A percentile compares a stretch with the other conserved stretches of the same genome.
Evolutionary conservation across 1,284 basidiomycete species (phyloP).

Genomic region (Trichosporon inkin): DNA sequence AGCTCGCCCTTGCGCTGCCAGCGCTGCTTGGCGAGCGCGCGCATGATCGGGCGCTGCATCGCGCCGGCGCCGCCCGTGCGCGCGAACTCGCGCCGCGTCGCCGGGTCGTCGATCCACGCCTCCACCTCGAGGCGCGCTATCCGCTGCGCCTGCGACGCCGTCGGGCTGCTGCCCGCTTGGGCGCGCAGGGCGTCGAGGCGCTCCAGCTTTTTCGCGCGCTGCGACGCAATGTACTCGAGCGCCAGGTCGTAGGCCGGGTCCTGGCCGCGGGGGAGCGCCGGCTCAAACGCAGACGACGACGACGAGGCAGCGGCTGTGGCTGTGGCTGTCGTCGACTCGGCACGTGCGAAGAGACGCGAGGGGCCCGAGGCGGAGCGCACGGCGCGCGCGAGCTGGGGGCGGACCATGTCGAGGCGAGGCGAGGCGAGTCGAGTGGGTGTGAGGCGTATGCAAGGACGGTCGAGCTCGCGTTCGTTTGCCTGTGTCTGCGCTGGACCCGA

Average conservation of each 20-base stretch:
- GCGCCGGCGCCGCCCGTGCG: constrained; percentile 42
- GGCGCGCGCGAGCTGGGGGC: constrained; percentile 20
- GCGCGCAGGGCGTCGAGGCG: constrained; percentile 9
- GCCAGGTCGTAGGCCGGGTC: constrained; percentile 48
- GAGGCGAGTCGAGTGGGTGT: not conserved
- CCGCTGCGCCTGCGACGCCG: constrained; percentile 15
- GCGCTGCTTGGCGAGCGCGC: constrained; percentile 72
- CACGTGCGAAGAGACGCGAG: constrained; percentile 19
- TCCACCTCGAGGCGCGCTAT: constrained; percentile 40
- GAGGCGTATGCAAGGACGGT: not conserved
- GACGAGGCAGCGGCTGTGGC: constrained; percentile 17
- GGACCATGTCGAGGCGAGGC: constrained; percentile 12
- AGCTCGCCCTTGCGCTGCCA: constrained; percentile 81
- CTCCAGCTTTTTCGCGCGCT: constrained; percentile 7
- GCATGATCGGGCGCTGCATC: constrained; percentile 61
- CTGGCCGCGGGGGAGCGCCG: constrained; percentile 38
- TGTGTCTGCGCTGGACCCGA: not conserved
- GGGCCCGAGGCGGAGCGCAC: constrained; percentile 18
- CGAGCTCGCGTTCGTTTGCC: not conserved
- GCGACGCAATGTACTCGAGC: constrained; percentile 33
- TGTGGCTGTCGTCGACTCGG: constrained; percentile 16
- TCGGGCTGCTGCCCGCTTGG: constrained; percentile 13
- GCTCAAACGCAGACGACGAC: constrained; percentile 31
- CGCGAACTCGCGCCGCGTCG: constrained; percentile 34
- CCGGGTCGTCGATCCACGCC: constrained; percentile 44